Base-by-base conservation (phyloP, 805 yeast species). In the Lipomyces sp. region DNA sequence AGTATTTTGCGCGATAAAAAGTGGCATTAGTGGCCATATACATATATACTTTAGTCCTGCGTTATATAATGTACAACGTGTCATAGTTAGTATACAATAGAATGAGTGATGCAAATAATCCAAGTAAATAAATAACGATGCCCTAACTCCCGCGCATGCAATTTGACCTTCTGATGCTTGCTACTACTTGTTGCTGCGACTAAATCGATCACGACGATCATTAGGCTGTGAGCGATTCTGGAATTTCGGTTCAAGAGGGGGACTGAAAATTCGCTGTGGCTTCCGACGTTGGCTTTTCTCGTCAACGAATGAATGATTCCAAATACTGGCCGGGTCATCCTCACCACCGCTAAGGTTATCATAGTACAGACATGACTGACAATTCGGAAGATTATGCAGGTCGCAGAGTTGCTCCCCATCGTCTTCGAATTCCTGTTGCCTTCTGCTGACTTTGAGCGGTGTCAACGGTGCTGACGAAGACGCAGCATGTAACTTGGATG, bases 331-430 rank as follows among this genome's bases (percentile, higher is more conserved):
- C 8, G 42, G 63, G 15, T 66, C 71, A 45, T 69, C 70, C 30
- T 71, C 73, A 15, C 59, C 69, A 13, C 65, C 73, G 32, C 71
- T 68, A 13, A 70, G 57, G 10, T 57, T 48, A 37, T 70, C 73
- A 53, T 64, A 70, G 37, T 70, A 70, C 55, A 67, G 29, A 57
- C 74, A 72, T 8, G 74, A 72, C 56, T 67, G 66, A 45, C 74
- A 72, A 55, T 67, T 60, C 4, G 70, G 67, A 24, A 72, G 62
- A 51, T 68, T 68, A 45, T 72, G 74, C 30, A 72, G 39, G 11
- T 60, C 64, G 60, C 74, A 72, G 3, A 63, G 53, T 42, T 55
- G 58, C 5, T 60, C 69, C 34, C 61, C 53, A 35, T 54, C 60
- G 13, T 59, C 60, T 29, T 34, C 62, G 11, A 39, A 60, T 4